Base-by-base conservation (phyloP, 2,329 filamentous ascomycete species). In the Neobulgaria alba region DNA sequence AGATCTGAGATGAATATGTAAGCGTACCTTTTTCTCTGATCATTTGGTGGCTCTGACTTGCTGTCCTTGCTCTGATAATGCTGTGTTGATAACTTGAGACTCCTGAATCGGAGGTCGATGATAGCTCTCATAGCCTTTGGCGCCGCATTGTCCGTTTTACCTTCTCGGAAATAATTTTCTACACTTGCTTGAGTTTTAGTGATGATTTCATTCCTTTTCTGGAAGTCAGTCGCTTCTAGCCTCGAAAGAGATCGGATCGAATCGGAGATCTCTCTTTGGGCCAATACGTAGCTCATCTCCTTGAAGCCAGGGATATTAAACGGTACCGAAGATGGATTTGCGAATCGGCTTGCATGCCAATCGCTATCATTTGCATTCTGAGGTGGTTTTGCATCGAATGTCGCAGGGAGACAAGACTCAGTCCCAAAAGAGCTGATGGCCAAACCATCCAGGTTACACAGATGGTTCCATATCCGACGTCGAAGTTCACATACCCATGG, bases 311-410 rank as follows among this genome's bases (percentile, higher is more conserved):
- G 7, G 1, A n/a, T 10, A 9, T 43, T 38, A 2, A 16, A 17
- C 1, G 50, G 50, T 4, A 48, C 36, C 4, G 48, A 46, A n/a
- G 44, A 46, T 3, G 48, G 48, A 8, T 48, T 49, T 8, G 46
- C 46, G 26, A 53, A 53, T 14, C 50, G 44, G 38, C 48, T 53
- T 21, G 48, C 41, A 29, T 51, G 42, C 50, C 50, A 53, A 19
- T 53, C 50, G 7, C 35, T 33, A n/a, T 53, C 50, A 38, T 51
- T 49, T 32, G 50, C 42, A 23, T 53, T 53, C 14, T 43, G 36
- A 0, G 42, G 50, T 14, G 50, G 48, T 9, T 29, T 32, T 12
- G 41, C 12, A 38, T 51, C 50, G 4, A 44, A 43, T 9, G 38
- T 47, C 31, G 39, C 16, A 21, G 50, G 50, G 4, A 53, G 41